Evolutionary conservation across 306 rosid species (phyloP), one percentile per base, ranked within the genome.

Genomic region (Cicer chorassanicum): DNA sequence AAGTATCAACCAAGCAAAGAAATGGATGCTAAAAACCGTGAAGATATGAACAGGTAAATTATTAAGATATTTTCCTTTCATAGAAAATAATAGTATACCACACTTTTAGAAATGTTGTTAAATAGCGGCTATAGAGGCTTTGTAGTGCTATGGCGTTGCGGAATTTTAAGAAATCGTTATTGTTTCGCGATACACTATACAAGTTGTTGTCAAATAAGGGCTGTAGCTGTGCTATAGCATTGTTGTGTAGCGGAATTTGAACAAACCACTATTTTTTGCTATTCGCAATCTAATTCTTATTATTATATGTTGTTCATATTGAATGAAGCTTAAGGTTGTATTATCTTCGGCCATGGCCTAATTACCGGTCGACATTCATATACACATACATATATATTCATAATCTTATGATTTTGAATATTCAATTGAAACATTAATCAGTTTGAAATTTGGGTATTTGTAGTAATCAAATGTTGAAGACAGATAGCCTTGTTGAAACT

Each of bases 1-100:
- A 95, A 89, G 87, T 95, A 95, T 88, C 90, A 93, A 60, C 99
- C 99, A 15, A 84, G 84, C 80, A 95, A 95, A 83, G 99, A 95
- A 86, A 82, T 95, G 78, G 99, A 95, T 86, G 92, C 92, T 38
- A 95, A 87, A 81, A 78, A 0, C 42, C 81, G 88, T 9, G 92
- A 90, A 42, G 91, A 89, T 7, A 76, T 64, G 9, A 74, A 55
- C 63, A 84, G 92, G 99, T 95, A 76, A 74, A 46, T 65, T 48
- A 7, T 76, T 54, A 55, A 18, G 8, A 29, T 39, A n/a, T 65
- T 36, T 72, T 42, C 59, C 53, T 18, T 36, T 29, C 42, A 6
- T 55, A 65, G 55, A 42, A 80, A 45, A 73, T 48, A 29, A 61
- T 41, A 66, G 6, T 46, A 12, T 68, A 24, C 34, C 34, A 24